These are phyloP conservation scores for Tricholoma bakamatsutake DNA, from an alignment of 768 basidiomycete genomes.

Conservation along the genomic window DNA sequence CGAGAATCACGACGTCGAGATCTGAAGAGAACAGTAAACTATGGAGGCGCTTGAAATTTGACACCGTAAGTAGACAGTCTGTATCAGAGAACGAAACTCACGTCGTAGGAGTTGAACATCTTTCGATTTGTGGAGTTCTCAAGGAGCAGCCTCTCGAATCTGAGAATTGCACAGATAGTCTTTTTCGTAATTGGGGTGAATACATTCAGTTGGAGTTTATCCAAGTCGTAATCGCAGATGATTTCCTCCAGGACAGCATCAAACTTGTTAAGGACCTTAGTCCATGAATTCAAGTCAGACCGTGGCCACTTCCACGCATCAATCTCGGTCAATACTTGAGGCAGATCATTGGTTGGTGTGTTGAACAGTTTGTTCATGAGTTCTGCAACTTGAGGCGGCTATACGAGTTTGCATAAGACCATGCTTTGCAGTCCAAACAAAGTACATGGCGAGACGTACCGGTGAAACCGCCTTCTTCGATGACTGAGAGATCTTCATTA, in stretches of 20 bases:
- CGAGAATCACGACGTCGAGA: slow-evolving; percentile 78
- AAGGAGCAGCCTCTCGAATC: slow-evolving; percentile 83
- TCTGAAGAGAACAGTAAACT: slow-evolving; percentile 85
- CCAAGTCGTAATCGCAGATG: slow-evolving; percentile 81
- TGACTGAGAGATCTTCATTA: slow-evolving; percentile 86
- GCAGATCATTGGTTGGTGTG: slow-evolving; percentile 67
- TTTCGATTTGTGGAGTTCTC: slow-evolving; percentile 99
- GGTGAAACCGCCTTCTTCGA: slow-evolving; percentile 77
- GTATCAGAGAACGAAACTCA: slow-evolving; percentile 38
- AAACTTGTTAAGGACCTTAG: slow-evolving; percentile 92
- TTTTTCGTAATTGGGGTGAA: slow-evolving; percentile 76
- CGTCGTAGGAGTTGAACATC: slow-evolving; percentile 94
- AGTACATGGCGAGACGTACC: slow-evolving; percentile 38
- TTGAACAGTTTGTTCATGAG: slow-evolving; percentile 67
- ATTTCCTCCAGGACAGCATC: slow-evolving; percentile 81
- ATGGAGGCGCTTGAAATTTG: slow-evolving; percentile 67
- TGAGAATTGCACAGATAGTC: slow-evolving; percentile 73
- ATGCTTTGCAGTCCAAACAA: slow-evolving; percentile 12
- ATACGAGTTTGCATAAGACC: slow-evolving; percentile 10
- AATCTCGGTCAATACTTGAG: slow-evolving; percentile 59
- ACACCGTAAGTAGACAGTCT: slow-evolving; percentile 6
- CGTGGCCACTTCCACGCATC: slow-evolving; percentile 91
- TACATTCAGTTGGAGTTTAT: slow-evolving; percentile 72
- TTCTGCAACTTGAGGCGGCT: slow-evolving; percentile 79
- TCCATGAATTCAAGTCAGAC: slow-evolving; percentile 96